phyloP scores from a whole-genome alignment of 2,329 filamentous ascomycete species.

The Blastomyces gilchristii region DNA sequence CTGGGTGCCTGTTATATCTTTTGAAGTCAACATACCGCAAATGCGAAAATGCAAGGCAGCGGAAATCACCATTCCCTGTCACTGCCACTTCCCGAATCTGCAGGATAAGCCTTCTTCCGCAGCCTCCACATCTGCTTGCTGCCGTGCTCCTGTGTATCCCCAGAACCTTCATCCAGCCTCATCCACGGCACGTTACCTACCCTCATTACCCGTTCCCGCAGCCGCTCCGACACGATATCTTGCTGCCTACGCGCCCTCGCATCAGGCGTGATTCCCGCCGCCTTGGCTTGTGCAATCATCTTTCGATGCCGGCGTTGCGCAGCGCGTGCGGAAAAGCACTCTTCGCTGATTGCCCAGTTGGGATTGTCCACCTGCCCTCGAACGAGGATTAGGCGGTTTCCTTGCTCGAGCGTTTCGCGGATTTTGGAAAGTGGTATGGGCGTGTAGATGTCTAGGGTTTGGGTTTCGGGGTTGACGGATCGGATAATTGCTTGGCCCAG shows the following conservation, averaged over 20 bases:
- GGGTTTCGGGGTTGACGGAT: conserved; percentile 29
- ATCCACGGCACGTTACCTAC: conserved; percentile 35
- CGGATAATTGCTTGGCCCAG: conserved; percentile 43
- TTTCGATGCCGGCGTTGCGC: conserved; percentile 27
- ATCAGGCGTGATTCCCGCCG: conserved; percentile 12
- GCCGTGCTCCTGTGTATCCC: conserved; percentile 5
- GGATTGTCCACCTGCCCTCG: conserved; percentile 38
- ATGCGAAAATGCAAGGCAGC: not conserved
- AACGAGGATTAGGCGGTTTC: conserved; percentile 38
- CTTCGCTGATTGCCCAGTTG: conserved; percentile 37
- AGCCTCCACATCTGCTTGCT: conserved; percentile 27
- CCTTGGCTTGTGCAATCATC: conserved; percentile 18
- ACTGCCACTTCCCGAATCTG: conserved; percentile 25
- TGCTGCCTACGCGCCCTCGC: conserved; percentile 14
- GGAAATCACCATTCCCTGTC: conserved; percentile 25
- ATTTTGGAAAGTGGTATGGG: conserved; percentile 33
- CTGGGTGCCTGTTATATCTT: not conserved
- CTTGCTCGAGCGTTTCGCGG: conserved; percentile 25
- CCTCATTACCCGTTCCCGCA: conserved; percentile 27
- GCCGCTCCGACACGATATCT: conserved; percentile 18
- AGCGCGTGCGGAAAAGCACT: conserved; percentile 31
- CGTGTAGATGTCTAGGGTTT: conserved; percentile 40
- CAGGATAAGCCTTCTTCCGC: conserved; percentile 29
- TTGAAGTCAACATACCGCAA: not conserved
- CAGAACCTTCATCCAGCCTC: conserved; percentile 29